These are phyloP conservation scores for Metschnikowia noctiluminum DNA, from an alignment of 805 yeast species.

Conservation along the genomic window DNA sequence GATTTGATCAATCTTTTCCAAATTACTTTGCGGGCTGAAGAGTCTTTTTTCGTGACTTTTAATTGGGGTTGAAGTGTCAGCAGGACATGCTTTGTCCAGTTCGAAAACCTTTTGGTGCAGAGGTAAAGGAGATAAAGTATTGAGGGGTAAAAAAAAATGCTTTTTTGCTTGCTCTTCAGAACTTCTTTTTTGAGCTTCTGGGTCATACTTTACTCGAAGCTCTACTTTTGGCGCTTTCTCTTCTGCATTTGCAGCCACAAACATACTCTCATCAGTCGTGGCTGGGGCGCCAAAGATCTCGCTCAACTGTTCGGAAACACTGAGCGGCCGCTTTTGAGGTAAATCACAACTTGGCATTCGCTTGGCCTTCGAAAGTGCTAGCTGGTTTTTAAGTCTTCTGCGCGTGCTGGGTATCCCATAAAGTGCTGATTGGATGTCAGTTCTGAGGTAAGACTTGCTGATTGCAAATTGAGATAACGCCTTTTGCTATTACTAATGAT, in stretches of 20 bases:
- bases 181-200: too few species aligned
- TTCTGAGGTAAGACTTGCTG: not conserved
- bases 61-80: too few species aligned
- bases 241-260: constrained; percentile 2
- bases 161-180: not conserved
- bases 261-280: not conserved
- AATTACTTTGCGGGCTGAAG: too few species aligned
- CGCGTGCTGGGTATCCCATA: constrained; percentile 1
- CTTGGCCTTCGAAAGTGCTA: constrained; percentile 2
- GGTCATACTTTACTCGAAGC: not conserved
- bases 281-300: constrained; percentile 1
- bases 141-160: not conserved
- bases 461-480: too few species aligned
- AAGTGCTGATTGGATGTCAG: not conserved
- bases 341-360: not conserved
- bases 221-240: not conserved
- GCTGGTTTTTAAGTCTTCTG: constrained; percentile 1
- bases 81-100: too few species aligned
- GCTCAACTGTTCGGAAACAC: not conserved
- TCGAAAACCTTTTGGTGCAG: too few species aligned
- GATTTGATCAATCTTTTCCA: too few species aligned
- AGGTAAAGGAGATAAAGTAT: too few species aligned
- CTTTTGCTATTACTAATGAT: too few species aligned
- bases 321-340: not conserved
- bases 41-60: too few species aligned